A percentile compares a stretch with the other conserved stretches of the same genome.
These are phyloP conservation scores for Beauveria rudraprayagi DNA, from an alignment of 2,329 filamentous ascomycete genomes.

Conservation along the genomic window DNA sequence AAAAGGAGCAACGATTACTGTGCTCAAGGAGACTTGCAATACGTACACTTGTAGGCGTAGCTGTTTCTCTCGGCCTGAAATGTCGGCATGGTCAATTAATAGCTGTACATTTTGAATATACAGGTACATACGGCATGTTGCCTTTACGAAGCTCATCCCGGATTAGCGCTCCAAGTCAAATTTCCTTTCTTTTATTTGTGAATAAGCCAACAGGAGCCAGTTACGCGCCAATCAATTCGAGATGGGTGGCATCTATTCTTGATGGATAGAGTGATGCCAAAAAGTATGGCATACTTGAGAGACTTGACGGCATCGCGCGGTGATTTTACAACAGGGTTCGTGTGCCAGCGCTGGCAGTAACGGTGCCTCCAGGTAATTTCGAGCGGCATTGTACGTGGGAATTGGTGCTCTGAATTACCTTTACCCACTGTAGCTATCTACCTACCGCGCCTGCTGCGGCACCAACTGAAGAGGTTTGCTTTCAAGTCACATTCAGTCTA, in stretches of 20 bases:
- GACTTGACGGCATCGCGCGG: slow-evolving; percentile 11
- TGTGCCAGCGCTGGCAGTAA: too few species aligned
- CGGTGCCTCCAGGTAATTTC: too few species aligned
- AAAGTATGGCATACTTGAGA: slow-evolving; percentile 8
- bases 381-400: too few species aligned
- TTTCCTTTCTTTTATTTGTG: background rate
- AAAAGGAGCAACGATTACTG: background rate
- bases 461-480: background rate
- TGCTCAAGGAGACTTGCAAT: background rate
- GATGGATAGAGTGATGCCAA: slow-evolving; percentile 6
- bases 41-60: background rate
- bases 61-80: background rate
- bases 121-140: slow-evolving; percentile 13
- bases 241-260: slow-evolving; percentile 9
- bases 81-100: background rate
- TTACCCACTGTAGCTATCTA: too few species aligned
- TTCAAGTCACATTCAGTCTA: too few species aligned
- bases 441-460: background rate
- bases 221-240: slow-evolving; percentile 12
- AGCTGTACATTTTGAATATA: slow-evolving; percentile 11
- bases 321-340: background rate
- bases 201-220: slow-evolving; percentile 11
- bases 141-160: slow-evolving; percentile 9
- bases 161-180: slow-evolving; percentile 10
- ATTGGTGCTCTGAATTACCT: too few species aligned